A percentile compares a stretch with the other conserved stretches of the same genome.
Conservation (phyloP, 208 protist genomes). For the Tetramitus jugosus region DNA sequence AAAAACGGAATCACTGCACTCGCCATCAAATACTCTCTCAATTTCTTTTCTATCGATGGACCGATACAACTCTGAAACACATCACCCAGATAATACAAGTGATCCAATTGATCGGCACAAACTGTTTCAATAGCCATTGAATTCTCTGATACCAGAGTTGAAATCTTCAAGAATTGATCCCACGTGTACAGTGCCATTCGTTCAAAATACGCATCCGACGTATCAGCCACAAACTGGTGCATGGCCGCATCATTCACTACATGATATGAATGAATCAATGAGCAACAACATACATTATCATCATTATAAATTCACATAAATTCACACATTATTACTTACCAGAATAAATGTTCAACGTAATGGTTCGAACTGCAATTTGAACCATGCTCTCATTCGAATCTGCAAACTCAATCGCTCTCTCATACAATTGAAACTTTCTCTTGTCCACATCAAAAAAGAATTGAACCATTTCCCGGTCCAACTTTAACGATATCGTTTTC, state of each 20-base stretch:
- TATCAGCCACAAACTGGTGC: constrained; percentile 38
- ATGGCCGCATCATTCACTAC: too few species aligned
- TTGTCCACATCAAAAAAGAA: constrained; percentile 66
- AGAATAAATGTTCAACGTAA: constrained; percentile 65
- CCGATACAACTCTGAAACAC: constrained; percentile 45
- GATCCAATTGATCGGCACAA: constrained; percentile 52
- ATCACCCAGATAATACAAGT: constrained; percentile 61
- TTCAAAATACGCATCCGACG: constrained; percentile 27
- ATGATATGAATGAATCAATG: constrained; percentile 40
- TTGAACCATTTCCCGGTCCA: constrained; percentile 57
- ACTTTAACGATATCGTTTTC: constrained; percentile 64
- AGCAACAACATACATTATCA: constrained; percentile 53
- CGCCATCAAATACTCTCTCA: too few species aligned
- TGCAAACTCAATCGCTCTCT: constrained; percentile 70
- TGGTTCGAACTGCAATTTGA: constrained; percentile 60
- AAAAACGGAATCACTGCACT: too few species aligned
- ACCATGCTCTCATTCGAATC: constrained; percentile 66
- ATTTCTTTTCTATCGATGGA: too few species aligned
- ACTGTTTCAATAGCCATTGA: background rate
- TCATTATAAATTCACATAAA: constrained; percentile 48
- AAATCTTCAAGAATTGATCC: constrained; percentile 34
- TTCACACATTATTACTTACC: constrained; percentile 25
- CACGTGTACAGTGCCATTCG: constrained; percentile 18
- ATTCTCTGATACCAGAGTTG: too few species aligned
- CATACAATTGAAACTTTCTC: constrained; percentile 66